Base-by-base conservation (phyloP, 257 asterid species). In the Nemophila menziesii region DNA sequence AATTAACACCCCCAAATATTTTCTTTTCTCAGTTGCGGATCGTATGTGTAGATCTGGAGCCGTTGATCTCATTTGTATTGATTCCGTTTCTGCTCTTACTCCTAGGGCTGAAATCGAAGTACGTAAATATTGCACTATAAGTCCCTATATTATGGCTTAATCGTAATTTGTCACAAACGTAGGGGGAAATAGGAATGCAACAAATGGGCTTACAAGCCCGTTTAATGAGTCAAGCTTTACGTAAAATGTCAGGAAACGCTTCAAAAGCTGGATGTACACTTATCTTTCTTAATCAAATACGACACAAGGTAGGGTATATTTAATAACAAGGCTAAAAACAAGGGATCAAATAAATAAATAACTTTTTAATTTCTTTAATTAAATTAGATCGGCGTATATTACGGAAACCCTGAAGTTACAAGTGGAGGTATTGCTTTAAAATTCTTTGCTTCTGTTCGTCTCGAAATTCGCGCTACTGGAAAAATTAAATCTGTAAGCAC, bases 161-260 rank as follows among this genome's bases (percentile, higher is more conserved):
- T 10, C 20, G 36, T 49, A 14, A 17, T 16, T 33, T 53, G 39
- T 58, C n/a, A n/a, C n/a, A n/a, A n/a, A 52, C 51, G 5, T 43
- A 90, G 96, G 99, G 96, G 54, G 99, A 90, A 69, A 90, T 90
- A 8, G 99, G 99, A 44, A 85, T 90, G 99, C 99, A 90, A 57
- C 96, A 90, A 79, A 90, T 90, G 78, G 96, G 99, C 58, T 66
- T 90, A 70, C 99, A 90, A 70, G 99, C 99, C 5, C 93, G 96
- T 18, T 82, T 90, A 46, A 90, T 90, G 99, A 90, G 96, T 69
- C 99, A 90, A 73, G 99, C 96, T 37, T 60, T 85, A 67, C 96
- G 96, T 16, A 90, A 90, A 58, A 90, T 90, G 96, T 85, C 99
- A 0, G 99, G 99, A 38, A 90, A 90, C 63, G 99, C 99, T 52